Evolutionary conservation across 306 rosid species (phyloP), one percentile per base, ranked within the genome.

Genomic region (Vigna unguiculata): DNA sequence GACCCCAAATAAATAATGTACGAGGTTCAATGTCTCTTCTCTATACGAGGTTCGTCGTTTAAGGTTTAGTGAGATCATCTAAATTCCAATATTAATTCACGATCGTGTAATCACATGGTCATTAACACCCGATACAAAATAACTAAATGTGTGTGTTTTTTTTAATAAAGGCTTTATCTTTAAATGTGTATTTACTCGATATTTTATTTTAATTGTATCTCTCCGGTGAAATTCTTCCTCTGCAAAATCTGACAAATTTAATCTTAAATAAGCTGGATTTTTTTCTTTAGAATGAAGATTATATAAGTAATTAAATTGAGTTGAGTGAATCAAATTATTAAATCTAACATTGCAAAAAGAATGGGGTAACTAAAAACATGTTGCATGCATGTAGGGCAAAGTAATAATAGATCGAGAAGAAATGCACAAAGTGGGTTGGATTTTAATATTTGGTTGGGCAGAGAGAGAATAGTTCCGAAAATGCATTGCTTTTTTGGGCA

Each of bases 391-490:
- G 48, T 43, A 43, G 45, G 13, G 14, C 4, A 28, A 38, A 2
- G 9, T 17, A 17, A 17, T 36, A 63, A 17, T 36, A 63, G 69
- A 63, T 19, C 17, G 69, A 36, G 19, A 14, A 55, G 62, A 55
- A 55, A 55, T 62, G 25, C 30, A 36, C 2, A 47, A 2, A 11
- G 47, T 48, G 66, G 9, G 9, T 71, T 54, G 38, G 52, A 53
- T 20, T 25, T 7, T 32, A 47, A 32, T 75, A 30, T 47, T 48
- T 61, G 79, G 30, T 22, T 19, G 8, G 41, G 24, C 45, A 54
- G 46, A 41, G 55, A 76, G 1, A 76, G 45, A 16, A 46, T 38
- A 67, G 24, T n/a, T 77, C 17, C 36, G 36, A 54, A 77, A 67
- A 28, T 65, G 38, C 58, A 77, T 41, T 54, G 69, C 28, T 8